These are phyloP conservation scores for Pisolithus tinctorius DNA, from an alignment of 768 basidiomycete species.

Conservation along the genomic window DNA sequence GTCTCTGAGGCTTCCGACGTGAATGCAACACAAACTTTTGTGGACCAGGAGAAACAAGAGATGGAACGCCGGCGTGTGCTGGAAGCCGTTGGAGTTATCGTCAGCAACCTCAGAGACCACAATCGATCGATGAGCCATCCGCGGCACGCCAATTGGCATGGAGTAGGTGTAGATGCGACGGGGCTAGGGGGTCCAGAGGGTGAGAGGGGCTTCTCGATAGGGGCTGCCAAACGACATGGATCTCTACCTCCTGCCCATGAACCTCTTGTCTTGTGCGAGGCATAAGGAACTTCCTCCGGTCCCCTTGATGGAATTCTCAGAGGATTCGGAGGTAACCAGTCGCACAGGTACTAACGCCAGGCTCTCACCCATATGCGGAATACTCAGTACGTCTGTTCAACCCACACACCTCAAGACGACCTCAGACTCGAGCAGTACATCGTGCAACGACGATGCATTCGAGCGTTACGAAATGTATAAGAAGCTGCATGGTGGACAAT, in stretches of 20 bases:
- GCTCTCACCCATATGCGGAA: not conserved
- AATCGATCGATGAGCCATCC: not conserved
- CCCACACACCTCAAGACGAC: constrained; percentile 4
- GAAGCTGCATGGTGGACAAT: constrained; percentile 34
- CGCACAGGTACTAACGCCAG: not conserved
- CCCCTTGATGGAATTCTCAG: constrained; percentile 29
- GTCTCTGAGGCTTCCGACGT: constrained; percentile 18
- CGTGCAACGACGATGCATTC: constrained; percentile 72
- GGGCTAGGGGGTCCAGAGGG: not conserved
- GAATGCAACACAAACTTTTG: constrained; percentile 36
- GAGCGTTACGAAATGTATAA: constrained; percentile 85
- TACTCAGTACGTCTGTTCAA: not conserved
- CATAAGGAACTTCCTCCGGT: constrained; percentile 52
- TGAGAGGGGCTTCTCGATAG: not conserved
- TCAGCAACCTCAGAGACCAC: constrained; percentile 28
- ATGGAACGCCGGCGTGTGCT: constrained; percentile 75
- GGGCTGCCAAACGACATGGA: constrained; percentile 5
- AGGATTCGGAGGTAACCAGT: not conserved
- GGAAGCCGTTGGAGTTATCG: constrained; percentile 82
- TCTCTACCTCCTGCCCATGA: constrained; percentile 12
- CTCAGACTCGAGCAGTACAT: constrained; percentile 11
- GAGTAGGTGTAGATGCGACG: not conserved
- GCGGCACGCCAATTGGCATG: not conserved
- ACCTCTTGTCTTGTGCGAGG: not conserved
- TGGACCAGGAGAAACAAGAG: constrained; percentile 56